Evolutionary conservation across 768 basidiomycete species (phyloP), one percentile per base, ranked within the genome.

Genomic region (Lepiota subincarnata): DNA sequence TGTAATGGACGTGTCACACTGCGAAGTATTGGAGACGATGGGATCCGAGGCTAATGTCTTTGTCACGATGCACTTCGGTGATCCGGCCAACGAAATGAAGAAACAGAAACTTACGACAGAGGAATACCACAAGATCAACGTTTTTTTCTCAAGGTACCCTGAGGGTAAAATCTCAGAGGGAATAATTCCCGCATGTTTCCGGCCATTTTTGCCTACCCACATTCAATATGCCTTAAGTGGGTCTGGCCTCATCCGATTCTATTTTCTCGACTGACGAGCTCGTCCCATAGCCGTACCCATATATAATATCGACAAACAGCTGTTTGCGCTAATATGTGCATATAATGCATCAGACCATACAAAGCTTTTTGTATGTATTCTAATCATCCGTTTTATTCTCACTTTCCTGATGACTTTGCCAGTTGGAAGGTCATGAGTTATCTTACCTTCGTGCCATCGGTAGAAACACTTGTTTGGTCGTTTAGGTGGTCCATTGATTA

Each of bases 381-480:
- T 41, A 16, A 31, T 24, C 24, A 12, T 34, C 34, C 18, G 28
- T 14, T 51, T 40, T 45, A 28, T 55, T 58, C 26, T 57, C 62
- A 46, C 24, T 10, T 18, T 12, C 26, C n/a, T 39, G 57, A 54
- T 26, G 3, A 16, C 4, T 26, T n/a, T 48, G 48, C 19, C 56
- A 91, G 89, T 72, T 92, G 60, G 91, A 93, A 69, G 91, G 91
- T 0, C 89, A 91, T 60, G 90, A 97, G 62, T 65, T 96, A 48
- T 95, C 94, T 13, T 97, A 95, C 68, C 68, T 96, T 49, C 84
- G 93, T 38, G 94, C 94, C 14, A 94, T 96, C 58, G 91, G 89
- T 84, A 57, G 57, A 62, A 61, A 13, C 10, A 13, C 8, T 0
- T 16, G 13, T 48, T 36, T 43, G 18, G 6, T n/a, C 50, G 39